These are phyloP conservation scores for Bruguiera parviflora DNA, from an alignment of 345 rosid genomes.

Conservation along the genomic window DNA sequence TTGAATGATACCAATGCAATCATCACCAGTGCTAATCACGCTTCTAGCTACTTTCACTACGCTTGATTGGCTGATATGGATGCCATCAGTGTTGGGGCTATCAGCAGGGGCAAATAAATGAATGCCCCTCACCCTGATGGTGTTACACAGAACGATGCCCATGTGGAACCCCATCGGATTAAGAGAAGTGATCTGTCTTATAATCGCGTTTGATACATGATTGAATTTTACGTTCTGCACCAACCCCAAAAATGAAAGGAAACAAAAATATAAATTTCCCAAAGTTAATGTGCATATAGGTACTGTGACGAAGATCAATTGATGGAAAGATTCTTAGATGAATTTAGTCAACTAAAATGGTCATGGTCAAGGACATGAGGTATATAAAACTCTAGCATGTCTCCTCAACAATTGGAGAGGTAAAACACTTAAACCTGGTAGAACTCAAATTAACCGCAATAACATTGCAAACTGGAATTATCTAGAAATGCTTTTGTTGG, in stretches of 20 bases:
- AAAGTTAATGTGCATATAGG: too few species aligned
- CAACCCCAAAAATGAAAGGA: neutral
- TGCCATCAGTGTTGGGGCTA: constrained; percentile 71
- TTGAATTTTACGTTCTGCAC: constrained; percentile 43
- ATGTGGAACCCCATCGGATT: constrained; percentile 66
- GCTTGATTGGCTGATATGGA: constrained; percentile 63
- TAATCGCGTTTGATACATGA: constrained; percentile 26
- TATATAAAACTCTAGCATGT: too few species aligned
- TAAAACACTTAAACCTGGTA: too few species aligned
- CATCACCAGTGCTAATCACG: constrained; percentile 58
- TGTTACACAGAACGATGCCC: constrained; percentile 30
- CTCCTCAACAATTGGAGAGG: too few species aligned
- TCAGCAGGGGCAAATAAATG: constrained; percentile 36
- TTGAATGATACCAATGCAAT: constrained; percentile 61
- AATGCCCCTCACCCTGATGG: constrained; percentile 29
- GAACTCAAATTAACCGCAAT: too few species aligned
- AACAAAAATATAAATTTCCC: neutral
- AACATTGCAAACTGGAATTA: too few species aligned
- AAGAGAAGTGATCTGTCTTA: constrained; percentile 44
- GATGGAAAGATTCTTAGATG: too few species aligned
- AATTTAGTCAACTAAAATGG: too few species aligned
- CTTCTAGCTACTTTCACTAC: constrained; percentile 38
- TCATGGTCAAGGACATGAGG: too few species aligned
- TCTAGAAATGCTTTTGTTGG: neutral
- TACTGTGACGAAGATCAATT: too few species aligned